Evolutionary conservation across 495 filamentous ascomycete genomes (phyloP), one percentile per base, ranked within the genome.

Genomic region (Penicillium turbatum): DNA sequence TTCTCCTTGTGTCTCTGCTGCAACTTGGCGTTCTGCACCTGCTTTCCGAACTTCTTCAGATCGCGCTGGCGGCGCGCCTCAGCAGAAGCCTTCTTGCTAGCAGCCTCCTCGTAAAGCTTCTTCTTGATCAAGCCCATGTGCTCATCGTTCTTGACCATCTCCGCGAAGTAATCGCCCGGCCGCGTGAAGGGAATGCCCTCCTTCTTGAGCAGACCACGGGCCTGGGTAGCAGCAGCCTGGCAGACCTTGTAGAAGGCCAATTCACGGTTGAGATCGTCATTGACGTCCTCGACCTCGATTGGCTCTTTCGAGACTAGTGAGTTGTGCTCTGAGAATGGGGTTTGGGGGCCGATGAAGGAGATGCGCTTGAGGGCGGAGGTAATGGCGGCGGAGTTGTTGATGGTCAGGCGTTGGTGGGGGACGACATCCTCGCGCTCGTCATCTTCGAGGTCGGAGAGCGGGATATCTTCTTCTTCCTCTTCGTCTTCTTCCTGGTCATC

Each of bases 41-140:
- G 89, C 77, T 98, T 98, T 57, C 93, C 93, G 73, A 97, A 98
- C 74, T 97, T 97, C 85, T 96, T 97, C 58, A 97, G 76, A 73
- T 98, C 93, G 53, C 93, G 79, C 78, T 88, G 90, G 74, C 88
- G 87, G 66, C 90, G 82, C 24, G 93, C 93, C 70, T 98, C 93
- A 16, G 86, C 84, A 6, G 89, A 81, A 2, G 95, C 92, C 80
- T 96, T 96, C 80, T 93, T 96, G 45, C 79, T 74, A 29, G 92
- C 88, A 9, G 92, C 93, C 69, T 92, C 90, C 57, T 97, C 92
- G 54, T 92, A 80, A 63, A 97, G 76, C 80, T 95, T 96, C 69
- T 84, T 82, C 79, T 93, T 95, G 70, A 98, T 89, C 77, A 86
- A 87, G 61, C 87, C 86, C 93, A 98, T 98, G 66, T 95, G 95